Conservation (phyloP, 495 filamentous ascomycete genomes). For the Sordaria brevicollis region DNA sequence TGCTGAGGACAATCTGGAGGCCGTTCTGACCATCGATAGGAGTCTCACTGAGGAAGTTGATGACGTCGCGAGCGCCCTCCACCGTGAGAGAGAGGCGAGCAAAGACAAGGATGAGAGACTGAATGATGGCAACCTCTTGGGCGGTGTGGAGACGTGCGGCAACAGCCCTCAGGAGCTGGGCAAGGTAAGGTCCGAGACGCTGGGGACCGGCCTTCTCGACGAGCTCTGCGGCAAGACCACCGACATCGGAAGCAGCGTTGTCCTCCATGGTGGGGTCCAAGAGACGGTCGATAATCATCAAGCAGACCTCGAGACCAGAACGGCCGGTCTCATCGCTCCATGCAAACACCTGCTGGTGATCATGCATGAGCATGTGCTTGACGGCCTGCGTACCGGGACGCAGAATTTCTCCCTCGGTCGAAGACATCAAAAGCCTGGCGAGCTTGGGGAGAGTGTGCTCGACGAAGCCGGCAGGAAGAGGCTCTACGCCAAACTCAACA, state of each 20-base stretch:
- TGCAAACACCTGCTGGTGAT: constrained; percentile 72
- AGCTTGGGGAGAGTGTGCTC: constrained; percentile 78
- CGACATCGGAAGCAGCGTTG: constrained; percentile 88
- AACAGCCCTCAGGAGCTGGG: constrained; percentile 82
- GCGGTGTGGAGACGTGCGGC: constrained; percentile 77
- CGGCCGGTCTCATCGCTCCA: constrained; percentile 70
- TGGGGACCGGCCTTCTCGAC: constrained; percentile 91
- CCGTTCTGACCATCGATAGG: constrained; percentile 67
- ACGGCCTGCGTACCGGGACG: constrained; percentile 78
- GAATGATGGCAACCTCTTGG: constrained; percentile 71
- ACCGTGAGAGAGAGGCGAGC: constrained; percentile 68
- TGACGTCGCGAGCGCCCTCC: constrained; percentile 69
- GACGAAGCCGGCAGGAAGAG: constrained; percentile 79
- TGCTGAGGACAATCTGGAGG: constrained; percentile 75
- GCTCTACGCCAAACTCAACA: constrained; percentile 67
- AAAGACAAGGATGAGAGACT: constrained; percentile 88
- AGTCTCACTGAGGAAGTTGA: constrained; percentile 80
- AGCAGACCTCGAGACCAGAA: constrained; percentile 75
- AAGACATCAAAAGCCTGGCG: constrained; percentile 66
- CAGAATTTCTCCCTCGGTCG: constrained; percentile 74
- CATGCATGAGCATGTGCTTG: constrained; percentile 78
- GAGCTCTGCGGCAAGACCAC: constrained; percentile 84
- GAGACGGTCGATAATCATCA: constrained; percentile 89
- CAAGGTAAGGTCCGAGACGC: constrained; percentile 77
- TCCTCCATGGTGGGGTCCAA: constrained; percentile 74